Evolutionary conservation across 139 green algal species (phyloP).

Genomic region (Nannochloris sp.): DNA sequence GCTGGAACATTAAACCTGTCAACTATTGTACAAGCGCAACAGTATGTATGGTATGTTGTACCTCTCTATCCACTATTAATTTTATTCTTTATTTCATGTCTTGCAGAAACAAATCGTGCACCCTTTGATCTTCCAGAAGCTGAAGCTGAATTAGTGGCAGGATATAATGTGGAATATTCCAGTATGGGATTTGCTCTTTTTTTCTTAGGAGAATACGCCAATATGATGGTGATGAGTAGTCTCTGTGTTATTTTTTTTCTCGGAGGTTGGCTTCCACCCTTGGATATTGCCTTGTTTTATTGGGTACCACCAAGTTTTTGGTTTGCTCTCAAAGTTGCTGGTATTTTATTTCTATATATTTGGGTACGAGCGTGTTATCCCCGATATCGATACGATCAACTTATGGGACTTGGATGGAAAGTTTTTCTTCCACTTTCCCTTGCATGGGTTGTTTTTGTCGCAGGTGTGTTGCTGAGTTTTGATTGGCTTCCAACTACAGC

Average conservation of each 20-base stretch:
- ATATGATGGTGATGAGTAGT: conserved; percentile 64
- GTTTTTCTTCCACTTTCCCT: conserved; percentile 55
- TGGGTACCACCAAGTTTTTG: conserved; percentile 51
- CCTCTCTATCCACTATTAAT: conserved; percentile 44
- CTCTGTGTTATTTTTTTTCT: conserved; percentile 59
- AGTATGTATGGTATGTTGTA: conserved; percentile 50
- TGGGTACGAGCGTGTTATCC: conserved; percentile 61
- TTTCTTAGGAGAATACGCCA: conserved; percentile 61
- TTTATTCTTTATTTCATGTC: conserved; percentile 64
- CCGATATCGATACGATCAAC: conserved; percentile 63
- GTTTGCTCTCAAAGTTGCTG: conserved; percentile 45
- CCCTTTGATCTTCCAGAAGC: conserved; percentile 67
- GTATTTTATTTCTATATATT: conserved; percentile 62
- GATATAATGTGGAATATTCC: conserved; percentile 63
- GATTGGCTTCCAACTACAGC: background rate
- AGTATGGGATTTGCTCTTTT: conserved; percentile 64
- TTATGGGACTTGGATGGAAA: conserved; percentile 64
- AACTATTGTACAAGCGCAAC: conserved; percentile 42
- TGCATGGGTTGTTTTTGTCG: conserved; percentile 35
- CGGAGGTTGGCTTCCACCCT: conserved; percentile 47
- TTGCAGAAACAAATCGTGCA: conserved; percentile 64
- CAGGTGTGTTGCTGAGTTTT: conserved; percentile 12
- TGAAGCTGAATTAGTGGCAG: conserved; percentile 56
- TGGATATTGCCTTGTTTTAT: conserved; percentile 34
- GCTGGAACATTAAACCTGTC: conserved; percentile 46